Percentiles rank a stretch among this genome's conserved stretches.
Evolutionary conservation across 2,329 filamentous ascomycete species (phyloP).

Genomic region (Talaromyces sp.): DNA sequence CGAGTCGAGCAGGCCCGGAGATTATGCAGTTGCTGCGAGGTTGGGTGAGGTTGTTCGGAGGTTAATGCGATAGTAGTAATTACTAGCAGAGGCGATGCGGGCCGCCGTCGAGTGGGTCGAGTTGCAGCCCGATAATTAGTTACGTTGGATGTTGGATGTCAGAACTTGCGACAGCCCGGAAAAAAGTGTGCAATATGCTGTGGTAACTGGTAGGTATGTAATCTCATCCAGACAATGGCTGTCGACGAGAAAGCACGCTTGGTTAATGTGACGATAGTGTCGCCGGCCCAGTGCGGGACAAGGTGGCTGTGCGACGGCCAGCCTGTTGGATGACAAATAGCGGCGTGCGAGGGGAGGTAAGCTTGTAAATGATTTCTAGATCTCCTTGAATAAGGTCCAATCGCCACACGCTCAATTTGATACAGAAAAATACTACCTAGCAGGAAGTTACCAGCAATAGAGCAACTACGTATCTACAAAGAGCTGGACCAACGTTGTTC

Average conservation of each 20-base stretch:
- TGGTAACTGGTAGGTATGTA: too few relatives aligned
- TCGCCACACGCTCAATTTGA: not conserved
- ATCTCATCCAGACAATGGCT: not conserved
- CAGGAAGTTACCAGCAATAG: not conserved
- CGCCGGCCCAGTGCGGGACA: not conserved
- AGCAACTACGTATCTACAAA: not conserved
- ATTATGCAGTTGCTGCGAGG: not conserved
- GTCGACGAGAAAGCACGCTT: not conserved
- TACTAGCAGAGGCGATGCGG: not conserved
- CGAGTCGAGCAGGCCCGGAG: not conserved
- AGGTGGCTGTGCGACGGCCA: not conserved
- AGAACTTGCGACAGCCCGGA: not conserved
- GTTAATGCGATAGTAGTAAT: not conserved
- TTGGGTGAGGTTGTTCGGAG: not conserved
- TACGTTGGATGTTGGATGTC: too few relatives aligned
- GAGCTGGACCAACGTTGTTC: not conserved
- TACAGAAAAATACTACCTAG: too few relatives aligned
- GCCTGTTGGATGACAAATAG: not conserved
- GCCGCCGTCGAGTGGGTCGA: not conserved
- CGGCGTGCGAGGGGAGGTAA: not conserved
- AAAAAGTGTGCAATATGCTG: not conserved
- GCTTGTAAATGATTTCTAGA: not conserved
- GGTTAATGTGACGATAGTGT: not conserved
- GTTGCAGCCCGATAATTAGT: not conserved
- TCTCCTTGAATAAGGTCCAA: not conserved